Conservation (phyloP, 192 early-diverging fungal species). For the Diversispora epigaea region DNA sequence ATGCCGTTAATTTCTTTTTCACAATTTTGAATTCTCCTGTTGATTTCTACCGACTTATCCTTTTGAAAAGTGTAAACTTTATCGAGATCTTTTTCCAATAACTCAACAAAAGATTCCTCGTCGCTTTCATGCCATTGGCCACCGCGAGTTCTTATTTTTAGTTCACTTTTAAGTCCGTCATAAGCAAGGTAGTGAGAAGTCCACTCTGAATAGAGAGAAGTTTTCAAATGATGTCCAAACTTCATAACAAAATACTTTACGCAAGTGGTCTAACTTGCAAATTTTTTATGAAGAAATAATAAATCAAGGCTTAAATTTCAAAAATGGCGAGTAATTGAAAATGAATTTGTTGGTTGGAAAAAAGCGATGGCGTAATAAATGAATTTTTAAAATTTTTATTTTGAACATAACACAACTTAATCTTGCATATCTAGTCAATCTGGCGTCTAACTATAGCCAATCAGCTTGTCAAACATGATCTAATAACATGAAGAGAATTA, state of each 20-base stretch:
- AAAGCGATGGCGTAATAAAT: too few relatives aligned
- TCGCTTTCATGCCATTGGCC: slow-evolving; percentile 78
- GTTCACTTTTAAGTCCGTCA: slow-evolving; percentile 79
- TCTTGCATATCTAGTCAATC: too few relatives aligned
- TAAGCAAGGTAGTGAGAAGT: slow-evolving; percentile 79
- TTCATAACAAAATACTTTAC: slow-evolving; percentile 62
- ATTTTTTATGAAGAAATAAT: too few relatives aligned
- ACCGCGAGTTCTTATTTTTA: slow-evolving; percentile 60
- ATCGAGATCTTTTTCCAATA: slow-evolving; percentile 87
- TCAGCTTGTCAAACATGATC: too few relatives aligned
- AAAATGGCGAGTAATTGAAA: too few relatives aligned
- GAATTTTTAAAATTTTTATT: too few relatives aligned
- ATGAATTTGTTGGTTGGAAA: too few relatives aligned
- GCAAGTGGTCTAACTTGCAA: neutral
- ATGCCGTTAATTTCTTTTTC: slow-evolving; percentile 67
- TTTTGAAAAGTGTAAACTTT: slow-evolving; percentile 82
- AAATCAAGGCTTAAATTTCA: too few relatives aligned
- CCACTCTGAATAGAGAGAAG: slow-evolving; percentile 83
- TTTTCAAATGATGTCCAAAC: slow-evolving; percentile 84
- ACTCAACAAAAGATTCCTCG: slow-evolving; percentile 81
- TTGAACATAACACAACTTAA: too few relatives aligned
- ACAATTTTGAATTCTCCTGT: slow-evolving; percentile 65
- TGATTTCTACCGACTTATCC: slow-evolving; percentile 74
- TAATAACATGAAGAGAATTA: too few relatives aligned
- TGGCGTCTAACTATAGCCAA: too few relatives aligned